Conservation (phyloP, 257 asterid species). For the Rehmannia glutinosa region DNA sequence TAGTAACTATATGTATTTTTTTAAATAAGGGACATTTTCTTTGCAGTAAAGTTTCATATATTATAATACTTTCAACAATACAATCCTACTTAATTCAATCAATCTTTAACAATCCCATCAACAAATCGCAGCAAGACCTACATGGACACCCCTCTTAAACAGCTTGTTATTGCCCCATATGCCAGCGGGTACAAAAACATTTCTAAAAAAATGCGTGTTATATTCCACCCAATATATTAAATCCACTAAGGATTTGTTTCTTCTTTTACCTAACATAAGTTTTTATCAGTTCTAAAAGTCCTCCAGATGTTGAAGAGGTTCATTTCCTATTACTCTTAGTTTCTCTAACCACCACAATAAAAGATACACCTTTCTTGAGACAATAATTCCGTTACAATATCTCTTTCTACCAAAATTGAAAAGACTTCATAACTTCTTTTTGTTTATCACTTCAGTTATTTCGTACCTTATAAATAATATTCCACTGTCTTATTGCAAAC, state of each 20-base stretch:
- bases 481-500: neutral
- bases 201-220: constrained; percentile 5
- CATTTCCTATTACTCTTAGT: neutral
- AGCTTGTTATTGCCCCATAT: too few species aligned
- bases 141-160: too few species aligned
- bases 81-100: too few species aligned
- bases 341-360: neutral
- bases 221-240: neutral
- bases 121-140: too few species aligned
- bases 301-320: neutral
- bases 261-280: neutral
- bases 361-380: too few species aligned
- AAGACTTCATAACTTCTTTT: neutral
- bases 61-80: too few species aligned
- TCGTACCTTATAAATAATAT: neutral
- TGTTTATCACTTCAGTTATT: neutral
- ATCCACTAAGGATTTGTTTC: neutral
- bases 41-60: too few species aligned
- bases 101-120: too few species aligned
- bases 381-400: too few species aligned
- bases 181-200: neutral
- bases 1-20: neutral
- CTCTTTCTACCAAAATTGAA: neutral
- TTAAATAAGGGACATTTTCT: neutral
- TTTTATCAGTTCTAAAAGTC: neutral